phyloP scores from a whole-genome alignment of 495 filamentous ascomycete species.

The Friedmanniomyces endolithicus region DNA sequence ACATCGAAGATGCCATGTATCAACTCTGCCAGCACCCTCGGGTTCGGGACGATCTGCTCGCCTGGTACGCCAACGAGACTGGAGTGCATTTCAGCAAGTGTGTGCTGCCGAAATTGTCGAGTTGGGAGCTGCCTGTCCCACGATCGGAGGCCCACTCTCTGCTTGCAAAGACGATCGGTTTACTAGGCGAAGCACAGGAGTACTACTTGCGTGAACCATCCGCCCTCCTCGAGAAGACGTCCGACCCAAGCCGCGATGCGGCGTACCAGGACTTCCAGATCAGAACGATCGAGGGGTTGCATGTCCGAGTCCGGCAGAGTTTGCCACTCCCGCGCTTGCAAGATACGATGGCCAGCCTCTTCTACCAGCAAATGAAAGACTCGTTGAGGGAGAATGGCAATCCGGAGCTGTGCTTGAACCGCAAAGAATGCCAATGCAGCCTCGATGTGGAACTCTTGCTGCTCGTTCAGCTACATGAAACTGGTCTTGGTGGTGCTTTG shows the following conservation, averaged over 20 bases:
- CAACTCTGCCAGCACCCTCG: neutral
- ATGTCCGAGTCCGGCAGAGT: neutral
- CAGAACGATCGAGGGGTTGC: neutral
- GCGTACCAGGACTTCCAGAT: neutral
- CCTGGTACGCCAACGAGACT: slow-evolving; percentile 16
- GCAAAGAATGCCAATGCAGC: slow-evolving; percentile 1
- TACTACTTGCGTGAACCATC: neutral
- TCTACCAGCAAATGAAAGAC: slow-evolving; percentile 19
- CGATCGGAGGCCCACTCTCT: neutral
- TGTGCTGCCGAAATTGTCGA: neutral
- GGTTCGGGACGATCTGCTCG: slow-evolving; percentile 2
- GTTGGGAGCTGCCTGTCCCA: slow-evolving; percentile 3
- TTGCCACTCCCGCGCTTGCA: slow-evolving; percentile 23
- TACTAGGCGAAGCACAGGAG: neutral
- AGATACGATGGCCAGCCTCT: slow-evolving; percentile 21
- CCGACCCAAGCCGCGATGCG: neutral
- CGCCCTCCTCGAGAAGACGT: neutral
- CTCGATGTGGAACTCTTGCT: neutral
- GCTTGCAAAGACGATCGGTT: neutral
- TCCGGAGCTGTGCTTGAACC: neutral
- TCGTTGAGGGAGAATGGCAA: slow-evolving; percentile 5
- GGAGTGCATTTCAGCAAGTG: neutral
- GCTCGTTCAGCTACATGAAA: slow-evolving; percentile 41
- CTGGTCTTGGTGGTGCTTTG: slow-evolving; percentile 61
- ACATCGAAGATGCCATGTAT: slow-evolving; percentile 38